Conservation (phyloP, 768 basidiomycete genomes). For the Russula earlei region DNA sequence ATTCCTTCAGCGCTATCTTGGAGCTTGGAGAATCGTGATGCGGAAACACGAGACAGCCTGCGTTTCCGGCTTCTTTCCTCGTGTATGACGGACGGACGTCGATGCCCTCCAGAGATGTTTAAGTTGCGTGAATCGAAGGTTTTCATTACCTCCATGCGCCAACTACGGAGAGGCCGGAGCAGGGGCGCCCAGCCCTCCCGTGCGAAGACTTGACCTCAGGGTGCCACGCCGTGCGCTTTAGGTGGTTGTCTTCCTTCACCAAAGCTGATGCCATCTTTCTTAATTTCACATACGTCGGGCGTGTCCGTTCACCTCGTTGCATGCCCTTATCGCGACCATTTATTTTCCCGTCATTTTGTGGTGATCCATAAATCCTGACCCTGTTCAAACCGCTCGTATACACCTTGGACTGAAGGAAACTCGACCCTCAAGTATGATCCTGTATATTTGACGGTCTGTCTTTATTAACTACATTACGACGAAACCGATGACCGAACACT, state of each 20-base stretch:
- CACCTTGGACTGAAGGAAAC: too few relatives aligned
- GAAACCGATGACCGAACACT: neutral
- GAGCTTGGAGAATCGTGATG: neutral
- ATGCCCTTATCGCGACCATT: neutral
- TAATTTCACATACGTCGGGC: neutral
- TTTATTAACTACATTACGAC: neutral
- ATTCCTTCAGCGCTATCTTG: neutral
- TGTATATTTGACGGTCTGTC: neutral
- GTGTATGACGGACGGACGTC: neutral
- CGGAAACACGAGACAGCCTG: neutral
- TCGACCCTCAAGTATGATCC: neutral
- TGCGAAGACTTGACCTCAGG: neutral
- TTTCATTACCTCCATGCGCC: neutral
- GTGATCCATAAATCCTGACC: neutral
- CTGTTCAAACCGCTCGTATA: neutral
- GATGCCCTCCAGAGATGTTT: neutral
- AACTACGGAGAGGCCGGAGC: neutral
- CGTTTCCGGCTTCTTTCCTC: neutral
- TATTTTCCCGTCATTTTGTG: neutral
- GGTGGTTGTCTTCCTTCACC: neutral
- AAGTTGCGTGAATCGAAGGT: conserved; percentile 1
- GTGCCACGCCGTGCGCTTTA: neutral
- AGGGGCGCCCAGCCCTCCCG: neutral
- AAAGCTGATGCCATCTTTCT: neutral
- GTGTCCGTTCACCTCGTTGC: neutral